These are phyloP conservation scores for Moesziomyces parantarcticus DNA, from an alignment of 1,284 basidiomycete genomes.

Conservation along the genomic window DNA sequence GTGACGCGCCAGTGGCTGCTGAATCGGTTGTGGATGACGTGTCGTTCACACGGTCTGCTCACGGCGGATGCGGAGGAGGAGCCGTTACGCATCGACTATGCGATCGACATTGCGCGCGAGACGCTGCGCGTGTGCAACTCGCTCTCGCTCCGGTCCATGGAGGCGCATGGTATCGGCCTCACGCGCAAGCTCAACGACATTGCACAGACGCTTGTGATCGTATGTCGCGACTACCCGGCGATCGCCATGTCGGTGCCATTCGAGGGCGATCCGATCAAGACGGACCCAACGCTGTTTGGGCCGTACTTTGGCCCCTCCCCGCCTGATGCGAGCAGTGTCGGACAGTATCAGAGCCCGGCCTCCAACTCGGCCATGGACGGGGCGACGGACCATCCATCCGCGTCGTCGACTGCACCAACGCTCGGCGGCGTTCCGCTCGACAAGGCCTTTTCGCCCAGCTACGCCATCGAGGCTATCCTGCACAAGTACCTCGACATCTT, in stretches of 20 bases:
- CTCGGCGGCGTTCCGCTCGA: slow-evolving; percentile 19
- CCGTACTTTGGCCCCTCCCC: slow-evolving; percentile 43
- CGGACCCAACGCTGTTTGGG: slow-evolving; percentile 34
- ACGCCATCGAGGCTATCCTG: slow-evolving; percentile 52
- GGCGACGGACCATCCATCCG: slow-evolving; percentile 12
- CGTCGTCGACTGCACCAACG: slow-evolving; percentile 7
- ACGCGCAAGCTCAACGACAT: slow-evolving; percentile 59
- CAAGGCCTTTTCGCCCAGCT: slow-evolving; percentile 37
- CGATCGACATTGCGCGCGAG: slow-evolving; percentile 55
- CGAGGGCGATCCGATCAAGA: slow-evolving; percentile 47
- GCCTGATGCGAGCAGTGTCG: slow-evolving; percentile 1
- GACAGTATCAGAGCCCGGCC: slow-evolving; percentile 6
- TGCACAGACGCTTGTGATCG: slow-evolving; percentile 53
- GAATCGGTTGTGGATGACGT: slow-evolving; percentile 56
- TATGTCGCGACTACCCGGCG: slow-evolving; percentile 51
- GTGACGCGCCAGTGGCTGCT: slow-evolving; percentile 58
- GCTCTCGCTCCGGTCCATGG: slow-evolving; percentile 50
- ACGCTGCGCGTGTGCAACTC: slow-evolving; percentile 54
- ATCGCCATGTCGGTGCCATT: slow-evolving; percentile 48
- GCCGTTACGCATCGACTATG: slow-evolving; percentile 48
- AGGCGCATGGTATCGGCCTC: slow-evolving; percentile 58
- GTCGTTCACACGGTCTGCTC: slow-evolving; percentile 44
- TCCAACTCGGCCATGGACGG: not conserved
- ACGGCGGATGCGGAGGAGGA: slow-evolving; percentile 34
- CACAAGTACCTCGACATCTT: slow-evolving; percentile 57